Evolutionary conservation across 2,329 filamentous ascomycete species (phyloP), one percentile per base, ranked within the genome.

Genomic region (Cyclaneusma minus): DNA sequence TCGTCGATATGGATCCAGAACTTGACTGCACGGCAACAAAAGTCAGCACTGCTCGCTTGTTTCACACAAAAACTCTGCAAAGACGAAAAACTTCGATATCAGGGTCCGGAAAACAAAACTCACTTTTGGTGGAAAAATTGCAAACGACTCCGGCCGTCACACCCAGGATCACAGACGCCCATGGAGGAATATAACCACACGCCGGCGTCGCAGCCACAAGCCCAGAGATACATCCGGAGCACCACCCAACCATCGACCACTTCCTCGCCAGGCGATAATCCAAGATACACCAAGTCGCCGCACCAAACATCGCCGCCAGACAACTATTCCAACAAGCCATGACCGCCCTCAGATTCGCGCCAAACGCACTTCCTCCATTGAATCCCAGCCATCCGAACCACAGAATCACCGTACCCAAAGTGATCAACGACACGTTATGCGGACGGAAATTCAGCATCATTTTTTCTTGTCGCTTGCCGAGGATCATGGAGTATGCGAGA

Each of bases 391-490:
- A 98, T 46, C 89, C 89, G 46, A 95, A 95, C 85, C 85, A 95
- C 30, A 98, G 82, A 43, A 98, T 69, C 38, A 93, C 69, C 3
- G 89, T 95, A 36, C 89, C 89, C 42, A 95, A 76, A 1, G 89
- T 85, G 56, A 98, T 93, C 46, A 95, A 69, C 5, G 85, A 93
- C 39, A 95, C 89, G 61, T 98, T 98, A 65, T 98, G 89, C 11
- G 89, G 89, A 40, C 89, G 82, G 69, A 95, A 95, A 68, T 95
- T 95, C 56, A 94, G 71, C 82, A 95, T 94, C 84, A 95, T 94
- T 62, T 84, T 89, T 62, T 95, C 87, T 60, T 94, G 89, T 40
- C 89, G 83, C 47, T 84, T 81, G 40, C 89, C 89, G 34, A 98
- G 79, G 19, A 94, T 75, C 81, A 82, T 78, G 3, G 85, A 93